Evolutionary conservation across 495 filamentous ascomycete genomes (phyloP).

Genomic region (Neurospora sp.): DNA sequence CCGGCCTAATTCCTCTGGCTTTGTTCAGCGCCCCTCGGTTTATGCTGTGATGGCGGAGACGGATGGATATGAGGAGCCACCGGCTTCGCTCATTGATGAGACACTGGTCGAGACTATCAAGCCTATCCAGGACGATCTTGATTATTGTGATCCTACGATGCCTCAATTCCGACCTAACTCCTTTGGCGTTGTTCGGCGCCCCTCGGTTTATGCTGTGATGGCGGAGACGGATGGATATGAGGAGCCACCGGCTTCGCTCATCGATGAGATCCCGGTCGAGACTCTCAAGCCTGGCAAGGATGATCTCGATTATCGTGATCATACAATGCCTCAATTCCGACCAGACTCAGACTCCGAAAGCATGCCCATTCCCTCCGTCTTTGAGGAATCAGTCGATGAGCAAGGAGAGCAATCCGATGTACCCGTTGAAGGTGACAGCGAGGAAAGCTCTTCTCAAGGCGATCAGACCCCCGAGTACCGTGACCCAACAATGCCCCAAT

Average conservation of each 20-base stretch:
- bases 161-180: not conserved
- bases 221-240: not conserved
- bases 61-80: not conserved
- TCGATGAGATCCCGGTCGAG: not conserved
- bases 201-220: not conserved
- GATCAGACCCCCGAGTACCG: not conserved
- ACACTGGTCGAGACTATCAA: not conserved
- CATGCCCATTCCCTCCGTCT: not conserved
- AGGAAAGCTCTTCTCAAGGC: not conserved
- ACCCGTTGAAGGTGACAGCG: not conserved
- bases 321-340: not conserved
- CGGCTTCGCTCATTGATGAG: not conserved
- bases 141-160: not conserved
- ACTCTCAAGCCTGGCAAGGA: not conserved
- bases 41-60: not conserved
- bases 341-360: not conserved
- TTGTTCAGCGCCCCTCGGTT: not conserved
- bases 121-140: not conserved
- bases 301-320: not conserved
- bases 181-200: not conserved
- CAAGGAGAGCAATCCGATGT: not conserved
- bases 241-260: not conserved
- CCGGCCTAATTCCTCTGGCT: not conserved
- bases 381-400: not conserved
- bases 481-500: not conserved